phyloP scores from a whole-genome alignment of 75 land plant species.

The Sequoiadendron giganteum region DNA sequence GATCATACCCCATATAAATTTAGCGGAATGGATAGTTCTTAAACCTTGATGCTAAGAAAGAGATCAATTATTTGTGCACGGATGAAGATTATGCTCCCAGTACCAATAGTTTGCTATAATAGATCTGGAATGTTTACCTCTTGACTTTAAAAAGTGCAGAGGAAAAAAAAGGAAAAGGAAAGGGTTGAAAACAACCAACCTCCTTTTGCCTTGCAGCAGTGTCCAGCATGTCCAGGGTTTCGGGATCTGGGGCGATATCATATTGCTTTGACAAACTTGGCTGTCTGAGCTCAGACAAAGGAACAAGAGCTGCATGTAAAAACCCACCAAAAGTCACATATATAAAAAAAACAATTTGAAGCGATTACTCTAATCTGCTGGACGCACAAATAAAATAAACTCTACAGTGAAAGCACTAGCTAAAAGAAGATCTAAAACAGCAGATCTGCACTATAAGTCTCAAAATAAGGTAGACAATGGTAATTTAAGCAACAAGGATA shows the following conservation, averaged over 20 bases:
- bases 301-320: conserved; percentile 54
- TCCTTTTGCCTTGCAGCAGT: conserved; percentile 63
- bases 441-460: not conserved
- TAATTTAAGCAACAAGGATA: not conserved
- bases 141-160: too few species aligned
- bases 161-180: not conserved
- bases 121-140: too few species aligned
- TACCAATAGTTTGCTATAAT: too few species aligned
- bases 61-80: too few species aligned
- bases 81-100: too few species aligned
- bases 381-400: not conserved
- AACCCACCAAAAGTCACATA: not conserved
- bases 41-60: too few species aligned
- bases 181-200: conserved; percentile 20
- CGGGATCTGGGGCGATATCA: conserved; percentile 45
- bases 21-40: too few species aligned
- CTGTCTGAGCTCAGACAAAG: conserved; percentile 48
- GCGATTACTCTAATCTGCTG: not conserved
- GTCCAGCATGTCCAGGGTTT: conserved; percentile 56
- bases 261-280: conserved; percentile 44
- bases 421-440: not conserved
- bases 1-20: too few species aligned
- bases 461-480: not conserved
- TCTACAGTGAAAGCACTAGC: not conserved
- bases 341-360: not conserved